phyloP scores from a whole-genome alignment of 2,329 filamentous ascomycete genomes.

The Epichloe aotearoae region DNA sequence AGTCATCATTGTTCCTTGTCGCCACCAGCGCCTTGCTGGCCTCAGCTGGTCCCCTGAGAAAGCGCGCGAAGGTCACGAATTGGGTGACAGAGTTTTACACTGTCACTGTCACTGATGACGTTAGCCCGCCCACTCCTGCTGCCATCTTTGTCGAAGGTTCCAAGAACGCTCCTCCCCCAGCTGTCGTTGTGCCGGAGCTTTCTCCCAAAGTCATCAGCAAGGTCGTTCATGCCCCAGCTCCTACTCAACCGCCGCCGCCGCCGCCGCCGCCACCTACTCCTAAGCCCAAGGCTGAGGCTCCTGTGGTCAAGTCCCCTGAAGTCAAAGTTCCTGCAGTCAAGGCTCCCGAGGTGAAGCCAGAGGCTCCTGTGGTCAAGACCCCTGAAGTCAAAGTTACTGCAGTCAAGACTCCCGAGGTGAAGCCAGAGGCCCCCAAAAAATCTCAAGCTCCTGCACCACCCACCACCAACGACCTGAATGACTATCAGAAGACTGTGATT shows the following conservation, averaged over 20 bases:
- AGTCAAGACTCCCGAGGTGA: no score
- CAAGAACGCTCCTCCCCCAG: slow-evolving; percentile 3
- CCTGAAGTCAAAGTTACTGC: not conserved
- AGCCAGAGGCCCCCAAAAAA: not conserved
- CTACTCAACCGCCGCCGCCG: not conserved
- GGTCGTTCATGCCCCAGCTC: not conserved
- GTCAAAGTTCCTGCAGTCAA: not conserved
- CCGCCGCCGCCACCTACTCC: slow-evolving; percentile 5
- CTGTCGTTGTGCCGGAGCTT: not conserved
- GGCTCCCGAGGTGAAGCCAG: no score
- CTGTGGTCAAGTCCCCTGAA: not conserved
- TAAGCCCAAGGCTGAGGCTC: not conserved
- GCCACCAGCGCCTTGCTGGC: slow-evolving; percentile 33
- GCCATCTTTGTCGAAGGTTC: slow-evolving; percentile 3
- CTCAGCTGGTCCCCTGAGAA: slow-evolving; percentile 29
- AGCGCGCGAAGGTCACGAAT: slow-evolving; percentile 27
- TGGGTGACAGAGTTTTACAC: slow-evolving; percentile 28
- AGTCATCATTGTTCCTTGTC: slow-evolving; percentile 32
- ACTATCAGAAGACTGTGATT: slow-evolving; percentile 32
- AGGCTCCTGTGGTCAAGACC: not conserved
- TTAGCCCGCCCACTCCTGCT: not conserved
- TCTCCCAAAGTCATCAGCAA: not conserved
- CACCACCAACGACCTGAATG: not conserved
- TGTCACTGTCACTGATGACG: slow-evolving; percentile 29
- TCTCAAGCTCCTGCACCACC: slow-evolving; percentile 3